Base-by-base conservation (phyloP, 23 red algal genomes). In the Gracilaria domingensis region DNA sequence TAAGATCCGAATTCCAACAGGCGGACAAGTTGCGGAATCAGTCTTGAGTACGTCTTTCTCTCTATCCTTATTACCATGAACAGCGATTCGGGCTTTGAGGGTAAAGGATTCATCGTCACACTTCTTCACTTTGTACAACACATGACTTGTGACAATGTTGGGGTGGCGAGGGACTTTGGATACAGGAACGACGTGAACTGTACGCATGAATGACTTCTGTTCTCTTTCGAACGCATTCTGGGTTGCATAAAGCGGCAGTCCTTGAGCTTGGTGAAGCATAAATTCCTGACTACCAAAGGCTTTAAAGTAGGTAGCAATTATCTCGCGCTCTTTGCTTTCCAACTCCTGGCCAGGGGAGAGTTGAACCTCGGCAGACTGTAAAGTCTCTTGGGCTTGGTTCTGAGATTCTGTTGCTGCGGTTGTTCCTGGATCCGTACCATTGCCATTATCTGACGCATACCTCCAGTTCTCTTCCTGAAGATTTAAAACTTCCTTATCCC, bases 151-250 rank as follows among this genome's bases (percentile, higher is more conserved):
- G 2, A 83, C 62, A 14, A 83, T 83, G 40, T 92, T 83, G 9
- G 88, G 61, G 38, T 58, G 1, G 13, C 35, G 34, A 9, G 78
- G 88, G 6, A 92, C 66, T 14, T 73, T 0, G 17, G 72, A 66
- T 23, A 83, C 44, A 20, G 56, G 30, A 3, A 92, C 88, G 25
- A 73, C 51, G 24, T 47, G n/a, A 8, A 92, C 77, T 18, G 29
- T 92, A 40, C 83, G 83, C 64, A 58, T 75, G 65, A 92, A 92
- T 14, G 57, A 56, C 32, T 28, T 12, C 71, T 92, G 57, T 83
- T 83, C 88, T 25, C 0, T 58, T 0, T 55, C 24, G 48, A 77
- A 84, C 12, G 89, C 48, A 47, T 84, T 92, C 36, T 84, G 32
- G 21, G 56, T 59, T 21, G 69, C 65, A 65, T 33, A 92, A 4